Evolutionary conservation across 2,329 filamentous ascomycete genomes (phyloP), one percentile per base, ranked within the genome.

Genomic region (Claviceps citrina): DNA sequence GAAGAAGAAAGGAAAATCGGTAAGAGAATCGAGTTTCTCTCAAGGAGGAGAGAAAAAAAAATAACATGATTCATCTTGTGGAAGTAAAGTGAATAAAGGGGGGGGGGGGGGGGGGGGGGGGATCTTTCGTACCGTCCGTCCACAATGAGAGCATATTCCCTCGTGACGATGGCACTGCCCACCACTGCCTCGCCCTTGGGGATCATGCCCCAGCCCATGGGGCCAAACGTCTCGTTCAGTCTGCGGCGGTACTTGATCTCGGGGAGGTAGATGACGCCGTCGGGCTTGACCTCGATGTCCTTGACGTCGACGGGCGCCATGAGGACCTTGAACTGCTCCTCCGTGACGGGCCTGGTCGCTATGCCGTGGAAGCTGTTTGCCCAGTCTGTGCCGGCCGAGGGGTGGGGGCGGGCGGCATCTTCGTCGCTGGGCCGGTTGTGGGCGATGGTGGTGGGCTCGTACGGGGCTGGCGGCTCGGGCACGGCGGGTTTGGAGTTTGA

Each of bases 241-340:
- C 93, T 89, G 46, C 89, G 70, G 33, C 91, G 70, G 64, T 98
- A 98, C 65, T 96, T 95, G 68, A 98, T 96, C 69, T 98, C 91
- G 10, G 91, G 91, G 43, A 98, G 68, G 59, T 96, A 98, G 44
- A 96, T 68, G 50, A 98, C 89, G 26, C 91, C 91, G 64, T 98
- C 91, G 25, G 91, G 89, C 67, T 98, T 98, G 56, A 98, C 81
- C 66, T 98, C 91, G 41, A 98, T 78, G 61, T 96, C 89, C 36
- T 78, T 71, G 0, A 72, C 63, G 40, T 76, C 64, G 10, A 93
- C 58, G 2, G 78, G 76, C 42, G 73, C 67, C 46, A 82, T 71
- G 35, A 95, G 69, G 16, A 84, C 70, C 13, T 76, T 69, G 8
- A 74, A 70, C 39, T 80, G 73, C 59, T 86, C 79, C 34, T 75